phyloP scores from a whole-genome alignment of 2,329 filamentous ascomycete genomes.

The Fusarium abutilonis region DNA sequence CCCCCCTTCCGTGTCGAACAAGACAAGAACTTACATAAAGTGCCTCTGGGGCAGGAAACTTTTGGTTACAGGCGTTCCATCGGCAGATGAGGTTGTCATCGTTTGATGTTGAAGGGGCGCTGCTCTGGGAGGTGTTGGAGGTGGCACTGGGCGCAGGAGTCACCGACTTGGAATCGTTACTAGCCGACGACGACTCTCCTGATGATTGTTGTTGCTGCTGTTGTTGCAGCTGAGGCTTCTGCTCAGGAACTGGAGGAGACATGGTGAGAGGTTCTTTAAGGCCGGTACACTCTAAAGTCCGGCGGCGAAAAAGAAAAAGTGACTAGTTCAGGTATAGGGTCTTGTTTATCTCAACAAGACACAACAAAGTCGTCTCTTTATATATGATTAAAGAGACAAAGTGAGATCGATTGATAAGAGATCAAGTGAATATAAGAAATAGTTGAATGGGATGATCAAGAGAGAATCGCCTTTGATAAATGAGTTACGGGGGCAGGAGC shows the following conservation, averaged over 20 bases:
- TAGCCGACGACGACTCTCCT: constrained; percentile 50
- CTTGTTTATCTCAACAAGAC: constrained; percentile 19
- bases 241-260: constrained; percentile 48
- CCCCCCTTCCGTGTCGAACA: background rate
- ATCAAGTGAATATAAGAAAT: background rate
- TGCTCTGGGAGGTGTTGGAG: constrained; percentile 57
- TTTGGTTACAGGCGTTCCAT: constrained; percentile 68
- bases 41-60: constrained; percentile 65
- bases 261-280: constrained; percentile 44
- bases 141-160: constrained; percentile 63
- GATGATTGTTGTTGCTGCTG: constrained; percentile 41
- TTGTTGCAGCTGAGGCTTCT: constrained; percentile 39
- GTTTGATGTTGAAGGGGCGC: constrained; percentile 51
- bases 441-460: constrained; percentile 32
- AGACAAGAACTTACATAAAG: constrained; percentile 64
- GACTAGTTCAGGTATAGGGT: constrained; percentile 21
- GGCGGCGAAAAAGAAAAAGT: constrained; percentile 10
- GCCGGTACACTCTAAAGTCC: constrained; percentile 22
- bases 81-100: constrained; percentile 69
- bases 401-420: constrained; percentile 1
- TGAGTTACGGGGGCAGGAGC: constrained; percentile 45
- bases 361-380: constrained; percentile 1
- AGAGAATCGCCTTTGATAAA: constrained; percentile 38
- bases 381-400: constrained; percentile 11
- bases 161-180: constrained; percentile 61